These are phyloP conservation scores for Microbotryum silenes-acaulis DNA, from an alignment of 1,284 basidiomycete species.

Conservation along the genomic window DNA sequence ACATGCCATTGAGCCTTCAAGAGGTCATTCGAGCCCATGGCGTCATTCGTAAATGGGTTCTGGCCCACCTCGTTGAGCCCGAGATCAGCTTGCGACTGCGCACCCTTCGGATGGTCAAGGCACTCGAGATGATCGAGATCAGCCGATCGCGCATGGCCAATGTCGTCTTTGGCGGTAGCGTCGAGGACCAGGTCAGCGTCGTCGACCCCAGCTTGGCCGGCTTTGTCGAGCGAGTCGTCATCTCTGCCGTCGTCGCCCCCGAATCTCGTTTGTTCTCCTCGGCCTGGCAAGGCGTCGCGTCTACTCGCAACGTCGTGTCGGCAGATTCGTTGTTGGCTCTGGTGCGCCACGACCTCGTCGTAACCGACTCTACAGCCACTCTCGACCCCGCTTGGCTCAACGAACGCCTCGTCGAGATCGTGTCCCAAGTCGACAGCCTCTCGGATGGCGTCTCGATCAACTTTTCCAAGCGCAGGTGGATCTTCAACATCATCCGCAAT, in stretches of 20 bases:
- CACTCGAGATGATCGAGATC: slow-evolving; percentile 6
- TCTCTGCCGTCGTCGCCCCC: slow-evolving; percentile 6
- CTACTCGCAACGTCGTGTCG: not conserved
- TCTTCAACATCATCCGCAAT: slow-evolving; percentile 10
- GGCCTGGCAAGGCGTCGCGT: slow-evolving; percentile 3
- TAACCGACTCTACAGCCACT: slow-evolving; percentile 2
- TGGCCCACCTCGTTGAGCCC: slow-evolving; percentile 10
- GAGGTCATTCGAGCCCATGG: not conserved
- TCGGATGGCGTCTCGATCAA: slow-evolving; percentile 7
- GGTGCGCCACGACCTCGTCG: not conserved
- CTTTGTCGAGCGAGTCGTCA: slow-evolving; percentile 11
- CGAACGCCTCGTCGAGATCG: slow-evolving; percentile 12
- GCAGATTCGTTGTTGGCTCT: slow-evolving; percentile 1
- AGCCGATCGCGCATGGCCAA: slow-evolving; percentile 9
- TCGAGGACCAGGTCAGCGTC: not conserved
- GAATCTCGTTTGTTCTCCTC: slow-evolving; percentile 9
- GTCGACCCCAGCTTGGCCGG: slow-evolving; percentile 6
- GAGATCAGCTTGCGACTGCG: slow-evolving; percentile 4
- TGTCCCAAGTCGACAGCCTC: slow-evolving; percentile 3
- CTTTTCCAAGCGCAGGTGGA: slow-evolving; percentile 12
- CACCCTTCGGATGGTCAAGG: slow-evolving; percentile 2
- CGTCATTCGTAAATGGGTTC: slow-evolving; percentile 4
- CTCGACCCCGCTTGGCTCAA: slow-evolving; percentile 11
- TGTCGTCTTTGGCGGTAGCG: slow-evolving; percentile 8
- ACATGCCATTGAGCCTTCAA: slow-evolving; percentile 4